phyloP scores from a whole-genome alignment of 2,329 filamentous ascomycete species.

The Teratosphaeria gauchensis region DNA sequence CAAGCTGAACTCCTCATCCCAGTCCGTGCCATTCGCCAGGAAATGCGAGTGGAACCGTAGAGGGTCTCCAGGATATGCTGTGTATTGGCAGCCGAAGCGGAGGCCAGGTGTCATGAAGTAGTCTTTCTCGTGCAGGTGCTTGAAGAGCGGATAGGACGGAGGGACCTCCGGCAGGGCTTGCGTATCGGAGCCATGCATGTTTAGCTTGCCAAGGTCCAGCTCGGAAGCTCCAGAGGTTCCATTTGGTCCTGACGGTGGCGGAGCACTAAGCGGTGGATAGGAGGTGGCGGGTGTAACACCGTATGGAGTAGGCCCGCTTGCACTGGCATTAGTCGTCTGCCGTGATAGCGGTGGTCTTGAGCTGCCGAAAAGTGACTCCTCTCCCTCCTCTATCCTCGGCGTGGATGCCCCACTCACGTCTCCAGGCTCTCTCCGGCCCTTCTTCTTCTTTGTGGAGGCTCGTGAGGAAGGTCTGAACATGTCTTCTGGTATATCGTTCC shows the following conservation, averaged over 20 bases:
- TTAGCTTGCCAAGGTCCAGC: neutral
- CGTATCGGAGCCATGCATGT: neutral
- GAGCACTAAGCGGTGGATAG: slow-evolving; percentile 30
- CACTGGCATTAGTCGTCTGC: neutral
- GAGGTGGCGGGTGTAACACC: slow-evolving; percentile 43
- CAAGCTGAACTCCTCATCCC: slow-evolving; percentile 77
- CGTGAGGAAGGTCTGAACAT: slow-evolving; percentile 16
- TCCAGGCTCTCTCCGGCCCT: slow-evolving; percentile 3
- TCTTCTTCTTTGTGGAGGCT: slow-evolving; percentile 8
- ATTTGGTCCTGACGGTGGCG: slow-evolving; percentile 1
- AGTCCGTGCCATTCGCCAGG: slow-evolving; percentile 71
- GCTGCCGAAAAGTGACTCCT: slow-evolving; percentile 18
- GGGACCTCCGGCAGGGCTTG: slow-evolving; percentile 27
- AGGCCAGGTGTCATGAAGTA: slow-evolving; percentile 89
- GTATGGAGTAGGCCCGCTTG: slow-evolving; percentile 11
- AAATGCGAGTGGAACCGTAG: slow-evolving; percentile 94
- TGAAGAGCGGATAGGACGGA: slow-evolving; percentile 64
- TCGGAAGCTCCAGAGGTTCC: neutral
- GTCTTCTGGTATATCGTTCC: slow-evolving; percentile 28
- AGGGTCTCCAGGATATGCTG: slow-evolving; percentile 90
- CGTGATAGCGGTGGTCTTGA: neutral
- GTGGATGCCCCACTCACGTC: neutral
- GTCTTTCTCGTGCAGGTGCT: slow-evolving; percentile 64
- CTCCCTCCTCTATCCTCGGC: slow-evolving; percentile 6
- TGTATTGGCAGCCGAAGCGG: slow-evolving; percentile 88